phyloP scores from a whole-genome alignment of 2,329 filamentous ascomycete species.

The Xylariaceae sp. region DNA sequence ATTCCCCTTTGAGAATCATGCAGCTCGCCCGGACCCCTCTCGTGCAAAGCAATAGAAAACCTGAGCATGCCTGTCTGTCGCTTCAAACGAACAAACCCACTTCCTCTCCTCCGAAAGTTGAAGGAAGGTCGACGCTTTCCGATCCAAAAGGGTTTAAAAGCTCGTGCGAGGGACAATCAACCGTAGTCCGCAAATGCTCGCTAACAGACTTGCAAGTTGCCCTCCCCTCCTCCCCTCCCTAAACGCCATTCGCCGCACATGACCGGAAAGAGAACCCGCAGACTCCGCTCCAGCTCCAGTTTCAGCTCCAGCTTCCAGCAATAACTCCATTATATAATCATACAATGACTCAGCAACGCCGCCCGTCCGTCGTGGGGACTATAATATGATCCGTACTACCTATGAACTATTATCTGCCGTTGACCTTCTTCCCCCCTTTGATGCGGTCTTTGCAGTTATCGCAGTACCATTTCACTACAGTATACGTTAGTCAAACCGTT shows the following conservation, averaged over 20 bases:
- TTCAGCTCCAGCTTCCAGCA: no score
- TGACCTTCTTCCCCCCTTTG: constrained; percentile 50
- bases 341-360: constrained; percentile 6
- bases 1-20: neutral
- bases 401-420: constrained; percentile 37
- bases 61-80: no score
- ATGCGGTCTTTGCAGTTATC: constrained; percentile 69
- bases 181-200: constrained; percentile 8
- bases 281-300: constrained; percentile 10
- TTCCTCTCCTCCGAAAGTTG: no score
- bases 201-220: constrained; percentile 1
- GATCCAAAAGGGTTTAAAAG: constrained; percentile 8
- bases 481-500: constrained; percentile 30
- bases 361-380: neutral
- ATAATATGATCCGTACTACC: neutral
- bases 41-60: neutral
- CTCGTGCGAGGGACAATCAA: neutral
- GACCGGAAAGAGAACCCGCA: constrained; percentile 11
- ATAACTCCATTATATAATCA: constrained; percentile 15
- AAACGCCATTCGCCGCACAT: constrained; percentile 17
- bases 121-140: neutral
- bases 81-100: no score
- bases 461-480: constrained; percentile 72
- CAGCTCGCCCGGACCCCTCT: neutral
- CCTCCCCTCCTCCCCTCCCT: neutral